These are phyloP conservation scores for Pseudocercospora fuligena DNA, from an alignment of 2,329 filamentous ascomycete genomes.

Conservation along the genomic window DNA sequence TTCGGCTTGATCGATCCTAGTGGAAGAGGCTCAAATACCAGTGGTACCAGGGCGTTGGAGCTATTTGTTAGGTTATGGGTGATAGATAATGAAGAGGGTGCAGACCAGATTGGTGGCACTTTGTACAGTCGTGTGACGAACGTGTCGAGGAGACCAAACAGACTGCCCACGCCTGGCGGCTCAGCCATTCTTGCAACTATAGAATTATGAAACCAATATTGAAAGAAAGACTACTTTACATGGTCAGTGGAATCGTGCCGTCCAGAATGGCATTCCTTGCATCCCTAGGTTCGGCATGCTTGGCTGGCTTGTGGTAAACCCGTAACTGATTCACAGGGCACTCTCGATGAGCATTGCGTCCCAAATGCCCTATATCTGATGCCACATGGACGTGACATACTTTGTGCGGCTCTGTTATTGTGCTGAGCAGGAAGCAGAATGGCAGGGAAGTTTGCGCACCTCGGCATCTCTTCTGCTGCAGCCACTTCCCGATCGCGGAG, in stretches of 20 bases:
- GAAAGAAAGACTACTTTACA: not conserved
- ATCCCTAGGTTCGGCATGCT: not conserved
- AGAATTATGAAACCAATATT: not conserved
- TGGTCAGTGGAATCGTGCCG: not conserved
- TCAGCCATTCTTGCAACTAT: conserved; percentile 1
- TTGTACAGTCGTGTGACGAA: not conserved
- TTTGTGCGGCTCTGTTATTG: not conserved
- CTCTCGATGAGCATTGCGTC: not conserved
- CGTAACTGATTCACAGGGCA: not conserved
- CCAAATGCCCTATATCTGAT: not conserved
- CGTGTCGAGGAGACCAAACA: not conserved
- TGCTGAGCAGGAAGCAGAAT: not conserved
- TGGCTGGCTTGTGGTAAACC: not conserved
- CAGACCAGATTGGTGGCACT: conserved; percentile 3
- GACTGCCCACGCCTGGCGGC: not conserved
- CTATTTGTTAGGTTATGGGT: not conserved
- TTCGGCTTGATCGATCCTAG: conserved; percentile 56
- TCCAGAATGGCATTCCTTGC: not conserved
- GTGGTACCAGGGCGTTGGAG: conserved; percentile 18
- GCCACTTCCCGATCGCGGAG: not conserved
- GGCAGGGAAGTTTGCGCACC: not conserved
- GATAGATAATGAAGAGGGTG: not conserved
- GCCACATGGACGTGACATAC: not conserved
- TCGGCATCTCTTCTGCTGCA: not conserved
- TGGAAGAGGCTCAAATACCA: conserved; percentile 47